Percentiles rank a stretch among this genome's conserved stretches.
Evolutionary conservation across 176 grass and related monocot species (phyloP).

Genomic region (Zoysia pacifica): DNA sequence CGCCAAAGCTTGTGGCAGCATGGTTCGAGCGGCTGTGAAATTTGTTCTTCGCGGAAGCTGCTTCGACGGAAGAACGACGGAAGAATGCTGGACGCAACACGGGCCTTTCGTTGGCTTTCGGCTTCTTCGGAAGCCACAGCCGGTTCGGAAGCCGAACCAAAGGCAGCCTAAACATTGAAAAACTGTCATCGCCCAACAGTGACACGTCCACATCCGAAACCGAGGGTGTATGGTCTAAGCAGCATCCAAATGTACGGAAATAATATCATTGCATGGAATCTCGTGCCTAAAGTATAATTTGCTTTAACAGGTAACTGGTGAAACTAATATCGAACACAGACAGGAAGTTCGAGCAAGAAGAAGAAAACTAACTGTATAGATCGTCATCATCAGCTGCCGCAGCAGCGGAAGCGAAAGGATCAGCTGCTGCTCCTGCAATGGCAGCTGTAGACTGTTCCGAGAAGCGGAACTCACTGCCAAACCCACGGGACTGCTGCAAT

Average conservation of each 20-base stretch:
- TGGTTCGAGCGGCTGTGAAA: too few relatives aligned
- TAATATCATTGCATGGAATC: constrained; percentile 35
- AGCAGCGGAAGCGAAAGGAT: constrained; percentile 51
- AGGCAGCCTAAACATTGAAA: background rate
- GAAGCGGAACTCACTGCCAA: constrained; percentile 85
- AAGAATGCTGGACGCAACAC: too few relatives aligned
- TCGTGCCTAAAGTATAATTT: constrained; percentile 28
- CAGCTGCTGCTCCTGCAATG: constrained; percentile 28
- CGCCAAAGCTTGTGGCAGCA: too few relatives aligned
- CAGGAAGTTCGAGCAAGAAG: background rate
- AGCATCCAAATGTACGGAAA: constrained; percentile 35
- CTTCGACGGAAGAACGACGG: too few relatives aligned
- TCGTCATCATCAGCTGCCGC: constrained; percentile 65
- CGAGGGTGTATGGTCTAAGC: background rate
- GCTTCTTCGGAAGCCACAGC: too few relatives aligned
- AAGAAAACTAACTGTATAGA: constrained; percentile 61
- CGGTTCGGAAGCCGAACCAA: too few relatives aligned
- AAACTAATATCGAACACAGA: constrained; percentile 35
- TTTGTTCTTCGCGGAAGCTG: too few relatives aligned
- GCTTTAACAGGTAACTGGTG: constrained; percentile 28
- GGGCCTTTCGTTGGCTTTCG: too few relatives aligned
- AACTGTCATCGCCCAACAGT: background rate
- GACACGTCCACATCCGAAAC: background rate
- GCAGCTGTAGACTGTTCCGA: constrained; percentile 41
- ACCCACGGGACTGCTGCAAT: constrained; percentile 76